Evolutionary conservation across 2,329 filamentous ascomycete species (phyloP).

Genomic region (Diaporthe sp.): DNA sequence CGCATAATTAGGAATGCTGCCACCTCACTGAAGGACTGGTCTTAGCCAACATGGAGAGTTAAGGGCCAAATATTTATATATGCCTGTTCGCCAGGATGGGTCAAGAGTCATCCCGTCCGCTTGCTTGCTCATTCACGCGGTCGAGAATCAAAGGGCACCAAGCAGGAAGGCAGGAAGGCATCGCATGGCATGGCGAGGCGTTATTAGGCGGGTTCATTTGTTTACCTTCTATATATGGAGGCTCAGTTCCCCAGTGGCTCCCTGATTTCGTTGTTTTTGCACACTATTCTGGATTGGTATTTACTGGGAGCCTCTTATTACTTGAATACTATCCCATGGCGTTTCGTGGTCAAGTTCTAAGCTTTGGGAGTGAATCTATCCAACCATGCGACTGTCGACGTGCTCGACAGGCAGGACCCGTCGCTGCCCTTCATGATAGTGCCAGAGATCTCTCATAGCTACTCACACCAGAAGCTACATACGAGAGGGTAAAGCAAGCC

Average conservation of each 20-base stretch:
- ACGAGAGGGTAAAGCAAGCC: background rate
- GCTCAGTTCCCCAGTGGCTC: background rate
- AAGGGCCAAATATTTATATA: background rate
- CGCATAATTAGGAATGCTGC: constrained; percentile 72
- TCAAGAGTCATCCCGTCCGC: background rate
- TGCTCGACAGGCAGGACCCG: background rate
- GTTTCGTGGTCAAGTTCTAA: background rate
- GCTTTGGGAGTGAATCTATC: background rate
- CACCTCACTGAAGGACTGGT: constrained; percentile 27
- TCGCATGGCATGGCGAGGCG: constrained; percentile 34
- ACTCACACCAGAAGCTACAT: background rate
- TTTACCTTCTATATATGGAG: background rate
- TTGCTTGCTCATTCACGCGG: background rate
- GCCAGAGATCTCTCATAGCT: background rate
- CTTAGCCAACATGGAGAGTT: background rate
- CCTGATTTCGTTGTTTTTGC: constrained; percentile 18
- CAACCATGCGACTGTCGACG: no score
- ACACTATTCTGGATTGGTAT: background rate
- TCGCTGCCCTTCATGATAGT: background rate
- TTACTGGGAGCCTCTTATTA: background rate
- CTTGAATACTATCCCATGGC: constrained; percentile 1
- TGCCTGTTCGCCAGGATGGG: background rate
- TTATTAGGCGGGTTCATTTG: constrained; percentile 17
- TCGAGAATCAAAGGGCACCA: background rate
- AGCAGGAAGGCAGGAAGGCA: constrained; percentile 10